A percentile compares a stretch with the other conserved stretches of the same genome.
Conservation (phyloP, 2,329 filamentous ascomycete species). For the Aspergillus flavus region DNA sequence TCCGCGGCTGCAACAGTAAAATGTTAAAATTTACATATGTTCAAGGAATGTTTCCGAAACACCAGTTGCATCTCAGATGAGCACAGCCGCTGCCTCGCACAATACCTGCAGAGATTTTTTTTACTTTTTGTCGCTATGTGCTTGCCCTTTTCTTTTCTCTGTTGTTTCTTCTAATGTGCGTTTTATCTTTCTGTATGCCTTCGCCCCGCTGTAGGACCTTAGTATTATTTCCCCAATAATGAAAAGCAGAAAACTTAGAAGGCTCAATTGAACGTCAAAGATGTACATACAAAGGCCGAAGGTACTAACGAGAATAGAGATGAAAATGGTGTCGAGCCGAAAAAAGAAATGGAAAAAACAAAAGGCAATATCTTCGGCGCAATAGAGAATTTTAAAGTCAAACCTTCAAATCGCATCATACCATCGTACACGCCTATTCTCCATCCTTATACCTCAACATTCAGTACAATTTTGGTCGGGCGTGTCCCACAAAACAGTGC, state of each 20-base stretch:
- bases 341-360: conserved; percentile 7
- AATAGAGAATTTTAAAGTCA: conserved; percentile 5
- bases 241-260: not conserved
- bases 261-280: conserved; percentile 7
- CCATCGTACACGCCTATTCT: conserved; percentile 25
- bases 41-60: not conserved
- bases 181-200: not conserved
- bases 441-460: conserved; percentile 13
- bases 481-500: conserved; percentile 9
- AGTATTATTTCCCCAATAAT: not conserved
- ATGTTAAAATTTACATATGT: no score
- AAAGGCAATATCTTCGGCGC: conserved; percentile 6
- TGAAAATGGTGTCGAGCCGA: not conserved
- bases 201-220: not conserved
- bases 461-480: conserved; percentile 5
- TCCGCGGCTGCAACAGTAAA: not conserved
- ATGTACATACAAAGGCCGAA: conserved; percentile 10
- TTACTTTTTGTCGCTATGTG: not conserved
- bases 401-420: conserved; percentile 18
- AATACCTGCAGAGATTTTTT: not conserved
- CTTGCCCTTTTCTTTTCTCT: no score
- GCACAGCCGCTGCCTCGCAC: conserved; percentile 2
- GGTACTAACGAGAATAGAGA: conserved; percentile 5
- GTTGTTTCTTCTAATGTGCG: no score
- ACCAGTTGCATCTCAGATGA: not conserved